Evolutionary conservation across 345 rosid species (phyloP).

Genomic region (Populus nigra): DNA sequence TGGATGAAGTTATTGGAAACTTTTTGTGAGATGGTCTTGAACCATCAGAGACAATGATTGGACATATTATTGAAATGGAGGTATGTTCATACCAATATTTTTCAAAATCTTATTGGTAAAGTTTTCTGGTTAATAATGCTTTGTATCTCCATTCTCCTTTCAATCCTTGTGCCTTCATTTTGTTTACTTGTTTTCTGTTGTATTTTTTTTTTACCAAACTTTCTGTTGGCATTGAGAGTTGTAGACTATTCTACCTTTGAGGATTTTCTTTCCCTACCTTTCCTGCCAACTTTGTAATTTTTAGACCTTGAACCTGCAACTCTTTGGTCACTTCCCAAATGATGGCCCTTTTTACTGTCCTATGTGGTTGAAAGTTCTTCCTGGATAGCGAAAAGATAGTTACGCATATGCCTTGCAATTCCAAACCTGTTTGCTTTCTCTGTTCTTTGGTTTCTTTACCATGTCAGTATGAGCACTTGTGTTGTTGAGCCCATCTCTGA

Average conservation of each 20-base stretch:
- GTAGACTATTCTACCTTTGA: not conserved
- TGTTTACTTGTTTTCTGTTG: not conserved
- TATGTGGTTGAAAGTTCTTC: not conserved
- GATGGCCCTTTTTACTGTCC: not conserved
- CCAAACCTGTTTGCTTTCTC: not conserved
- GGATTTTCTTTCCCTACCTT: not conserved
- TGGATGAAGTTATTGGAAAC: slow-evolving; percentile 89
- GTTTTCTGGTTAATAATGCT: not conserved
- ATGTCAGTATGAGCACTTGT: not conserved
- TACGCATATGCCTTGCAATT: not conserved
- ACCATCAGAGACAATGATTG: slow-evolving; percentile 90
- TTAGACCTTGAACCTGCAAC: not conserved
- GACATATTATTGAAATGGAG: slow-evolving; percentile 91
- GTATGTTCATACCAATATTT: slow-evolving; percentile 30
- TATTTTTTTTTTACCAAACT: not conserved
- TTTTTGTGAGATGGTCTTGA: slow-evolving; percentile 88
- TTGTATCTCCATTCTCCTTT: not conserved
- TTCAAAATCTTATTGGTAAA: not conserved
- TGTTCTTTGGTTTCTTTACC: not conserved
- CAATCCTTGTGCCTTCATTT: not conserved
- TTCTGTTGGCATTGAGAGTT: not conserved
- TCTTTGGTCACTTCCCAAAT: not conserved
- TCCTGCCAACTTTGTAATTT: not conserved
- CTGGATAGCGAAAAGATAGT: not conserved
- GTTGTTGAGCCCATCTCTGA: too few species aligned